These are phyloP conservation scores for Salix arbutifolia DNA, from an alignment of 345 rosid species.

Conservation along the genomic window DNA sequence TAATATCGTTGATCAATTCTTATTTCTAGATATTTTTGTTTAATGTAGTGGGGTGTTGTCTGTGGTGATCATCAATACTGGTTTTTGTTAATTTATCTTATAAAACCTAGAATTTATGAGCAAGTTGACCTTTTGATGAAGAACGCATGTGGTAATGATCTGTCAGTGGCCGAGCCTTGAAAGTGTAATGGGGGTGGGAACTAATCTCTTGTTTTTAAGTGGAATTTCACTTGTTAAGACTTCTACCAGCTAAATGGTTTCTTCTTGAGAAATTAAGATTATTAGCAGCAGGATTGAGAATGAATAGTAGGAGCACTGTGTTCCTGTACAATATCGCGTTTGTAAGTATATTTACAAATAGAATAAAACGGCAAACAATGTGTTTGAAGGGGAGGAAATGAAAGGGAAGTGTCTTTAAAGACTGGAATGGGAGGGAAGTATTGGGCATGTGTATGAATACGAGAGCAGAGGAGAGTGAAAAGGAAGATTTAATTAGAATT, in stretches of 20 bases:
- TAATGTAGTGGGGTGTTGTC: neutral
- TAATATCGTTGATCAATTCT: neutral
- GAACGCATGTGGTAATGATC: neutral
- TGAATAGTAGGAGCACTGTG: neutral
- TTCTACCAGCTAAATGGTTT: neutral
- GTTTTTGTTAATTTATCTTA: neutral
- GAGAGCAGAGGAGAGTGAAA: neutral
- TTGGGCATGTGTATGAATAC: neutral
- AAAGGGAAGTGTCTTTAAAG: neutral
- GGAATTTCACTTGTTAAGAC: neutral
- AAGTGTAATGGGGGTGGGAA: neutral
- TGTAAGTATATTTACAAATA: neutral
- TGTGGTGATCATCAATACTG: neutral
- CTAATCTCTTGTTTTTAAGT: neutral
- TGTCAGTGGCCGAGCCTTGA: neutral
- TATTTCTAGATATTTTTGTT: neutral
- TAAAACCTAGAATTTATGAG: neutral
- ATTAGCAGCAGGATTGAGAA: neutral
- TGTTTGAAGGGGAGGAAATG: neutral
- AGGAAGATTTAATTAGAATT: neutral
- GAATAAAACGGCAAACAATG: neutral
- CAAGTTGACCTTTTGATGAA: neutral
- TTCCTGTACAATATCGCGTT: neutral
- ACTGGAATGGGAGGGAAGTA: neutral
- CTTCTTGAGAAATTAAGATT: neutral